Base-by-base conservation (phyloP, 345 rosid genomes). In the Melaleuca quinquenervia region DNA sequence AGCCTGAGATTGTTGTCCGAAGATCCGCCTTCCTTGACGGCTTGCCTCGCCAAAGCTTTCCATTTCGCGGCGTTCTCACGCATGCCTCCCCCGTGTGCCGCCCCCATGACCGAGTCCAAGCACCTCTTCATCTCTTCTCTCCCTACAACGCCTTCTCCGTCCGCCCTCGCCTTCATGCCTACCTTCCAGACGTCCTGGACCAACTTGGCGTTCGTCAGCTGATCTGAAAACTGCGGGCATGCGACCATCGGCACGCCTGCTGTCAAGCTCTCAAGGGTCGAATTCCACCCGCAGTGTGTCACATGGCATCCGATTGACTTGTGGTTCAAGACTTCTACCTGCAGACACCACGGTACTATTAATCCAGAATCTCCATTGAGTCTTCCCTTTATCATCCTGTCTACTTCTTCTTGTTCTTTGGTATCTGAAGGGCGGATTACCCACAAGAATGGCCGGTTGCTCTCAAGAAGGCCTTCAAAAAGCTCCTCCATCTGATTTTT, bases 211-310 rank as follows among this genome's bases (percentile, higher is more conserved):
- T 90, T 90, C 82, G 87, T 86, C 82, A 12, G 11, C 41, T 91
- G 93, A 44, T 91, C 92, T 0, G 92, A 52, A 53, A 86, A 86
- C 45, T 86, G 90, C 3, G 92, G 93, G 52, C 74, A 83, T 6
- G 78, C 85, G 56, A 91, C 88, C 88, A 88, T 75, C 0, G 92
- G 92, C 74, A 89, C 90, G 1, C 92, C 91, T 4, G 83, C 78
- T 15, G 82, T 87, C 87, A 90, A 62, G 88, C 93, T 87, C 85
- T 91, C 93, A 8, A 86, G 45, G 32, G 88, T 88, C 44, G 92
- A 91, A 83, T 86, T 90, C 93, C 93, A 91, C 8, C 93, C 91
- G 24, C 92, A 89, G 50, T 90, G 93, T 48, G 90, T 87, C 75
- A 91, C 75, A 18, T 90, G 89, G 82, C 93, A 91, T 24, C 92